Evolutionary conservation across 75 land plant species (phyloP).

Genomic region (Cupressus sempervirens): DNA sequence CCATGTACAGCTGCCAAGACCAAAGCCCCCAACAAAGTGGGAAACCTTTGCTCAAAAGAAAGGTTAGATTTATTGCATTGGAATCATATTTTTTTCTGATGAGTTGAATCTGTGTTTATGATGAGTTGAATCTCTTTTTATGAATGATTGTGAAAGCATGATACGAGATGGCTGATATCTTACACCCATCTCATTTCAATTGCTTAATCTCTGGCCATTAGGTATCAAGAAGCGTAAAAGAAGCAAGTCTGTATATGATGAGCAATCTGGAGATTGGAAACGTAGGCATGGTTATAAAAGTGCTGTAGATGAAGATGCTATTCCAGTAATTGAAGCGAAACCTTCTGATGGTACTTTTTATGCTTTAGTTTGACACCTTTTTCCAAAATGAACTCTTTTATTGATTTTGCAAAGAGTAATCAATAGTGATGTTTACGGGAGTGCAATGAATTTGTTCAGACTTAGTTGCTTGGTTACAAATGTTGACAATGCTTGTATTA

Average conservation of each 20-base stretch:
- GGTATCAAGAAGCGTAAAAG: slow-evolving; percentile 86
- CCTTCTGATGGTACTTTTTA: slow-evolving; percentile 62
- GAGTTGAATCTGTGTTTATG: neutral
- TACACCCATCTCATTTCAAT: neutral
- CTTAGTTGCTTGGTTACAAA: neutral
- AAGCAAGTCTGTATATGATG: slow-evolving; percentile 79
- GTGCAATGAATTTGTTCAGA: neutral
- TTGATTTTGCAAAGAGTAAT: neutral
- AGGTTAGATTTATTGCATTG: slow-evolving; percentile 38
- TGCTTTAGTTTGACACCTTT: neutral
- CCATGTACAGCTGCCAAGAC: slow-evolving; percentile 65
- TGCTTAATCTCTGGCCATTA: slow-evolving; percentile 18
- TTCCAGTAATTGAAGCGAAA: slow-evolving; percentile 92
- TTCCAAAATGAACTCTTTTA: neutral
- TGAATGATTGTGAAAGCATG: neutral
- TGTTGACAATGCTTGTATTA: neutral
- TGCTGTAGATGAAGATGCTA: slow-evolving; percentile 77
- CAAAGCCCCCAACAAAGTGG: slow-evolving; percentile 94
- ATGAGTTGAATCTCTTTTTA: neutral
- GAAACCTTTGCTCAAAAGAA: slow-evolving; percentile 80
- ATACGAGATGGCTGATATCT: neutral
- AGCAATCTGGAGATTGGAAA: slow-evolving; percentile 79
- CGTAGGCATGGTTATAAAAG: slow-evolving; percentile 90
- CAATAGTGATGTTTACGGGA: neutral
- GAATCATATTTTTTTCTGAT: neutral